Evolutionary conservation across 1,284 basidiomycete species (phyloP), one percentile per base, ranked within the genome.

Genomic region (Trametes hirsuta): DNA sequence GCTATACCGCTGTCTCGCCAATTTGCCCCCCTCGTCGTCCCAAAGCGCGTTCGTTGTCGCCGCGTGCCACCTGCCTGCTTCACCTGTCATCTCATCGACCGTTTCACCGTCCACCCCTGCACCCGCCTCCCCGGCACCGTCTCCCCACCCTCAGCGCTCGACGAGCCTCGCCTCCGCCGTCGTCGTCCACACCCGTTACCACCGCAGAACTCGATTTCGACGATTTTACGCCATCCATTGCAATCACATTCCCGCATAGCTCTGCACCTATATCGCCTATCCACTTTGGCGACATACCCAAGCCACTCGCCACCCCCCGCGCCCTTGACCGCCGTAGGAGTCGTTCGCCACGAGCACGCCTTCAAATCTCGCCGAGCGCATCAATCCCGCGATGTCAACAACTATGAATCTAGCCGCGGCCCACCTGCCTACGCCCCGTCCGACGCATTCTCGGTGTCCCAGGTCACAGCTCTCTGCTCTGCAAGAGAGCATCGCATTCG

Each of bases 1-100:
- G 91, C 1, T 73, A 76, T 6, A 74, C 76, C 21, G 59, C 74
- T 4, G 64, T 71, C 47, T 63, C 68, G 30, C 67, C 74, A 6
- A 61, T 69, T 55, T 73, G 73, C 9, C 58, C 4, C 69, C 67
- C 6, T 64, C 69, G 1, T 68, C 69, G 3, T 69, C 73, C 14
- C 65, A 69, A 47, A 62, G 65, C 39, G 63, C 62, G 22, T 51
- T 70, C 55, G 55, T 66, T 36, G 40, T 71, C 54, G 59, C 57
- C 49, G 55, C 66, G 3, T 61, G 67, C 22, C 65, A 68, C 49
- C 40, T 46, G 21, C 47, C 65, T 22, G 58, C 61, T 0, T 53
- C 67, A 10, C 24, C 66, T 47, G 61, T 61, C 40, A 30, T 62
- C 0, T 58, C 62, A 22, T 12, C 48, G 11, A 64, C 62, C 48